Evolutionary conservation across 208 protist genomes (phyloP).

Genomic region (Trypanosoma avium): DNA sequence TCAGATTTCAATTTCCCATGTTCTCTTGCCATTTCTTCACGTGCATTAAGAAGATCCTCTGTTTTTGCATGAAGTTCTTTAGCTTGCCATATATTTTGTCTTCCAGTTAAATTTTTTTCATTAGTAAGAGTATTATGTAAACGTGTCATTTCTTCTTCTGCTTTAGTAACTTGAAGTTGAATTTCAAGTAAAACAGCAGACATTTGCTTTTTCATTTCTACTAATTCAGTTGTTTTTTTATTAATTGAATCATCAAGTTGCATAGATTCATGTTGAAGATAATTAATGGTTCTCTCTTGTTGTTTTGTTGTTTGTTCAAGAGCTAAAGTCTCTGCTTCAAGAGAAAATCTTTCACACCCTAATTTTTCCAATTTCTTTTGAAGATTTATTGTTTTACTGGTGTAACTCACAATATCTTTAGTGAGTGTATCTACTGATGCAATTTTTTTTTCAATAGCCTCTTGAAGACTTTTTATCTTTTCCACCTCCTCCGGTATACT

Average conservation of each 20-base stretch:
- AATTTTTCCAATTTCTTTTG: constrained; percentile 28
- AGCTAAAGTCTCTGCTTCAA: constrained; percentile 32
- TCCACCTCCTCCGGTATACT: constrained; percentile 6
- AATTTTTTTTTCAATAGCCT: constrained; percentile 33
- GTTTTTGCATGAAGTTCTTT: constrained; percentile 37
- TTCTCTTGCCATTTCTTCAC: constrained; percentile 33
- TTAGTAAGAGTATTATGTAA: constrained; percentile 35
- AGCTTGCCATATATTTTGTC: constrained; percentile 40
- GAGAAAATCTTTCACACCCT: constrained; percentile 21
- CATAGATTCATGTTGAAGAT: constrained; percentile 30
- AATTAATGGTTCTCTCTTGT: constrained; percentile 31
- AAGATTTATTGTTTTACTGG: constrained; percentile 11
- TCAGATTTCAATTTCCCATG: constrained; percentile 30
- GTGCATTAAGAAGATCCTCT: constrained; percentile 23
- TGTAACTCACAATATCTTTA: constrained; percentile 16
- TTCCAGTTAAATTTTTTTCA: constrained; percentile 35
- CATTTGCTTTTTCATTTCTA: constrained; percentile 41
- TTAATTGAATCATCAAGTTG: constrained; percentile 25
- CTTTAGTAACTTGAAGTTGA: constrained; percentile 35
- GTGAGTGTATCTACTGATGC: constrained; percentile 15
- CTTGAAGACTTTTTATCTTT: constrained; percentile 14
- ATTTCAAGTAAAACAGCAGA: constrained; percentile 30
- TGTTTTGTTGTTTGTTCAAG: constrained; percentile 36
- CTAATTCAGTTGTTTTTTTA: constrained; percentile 28
- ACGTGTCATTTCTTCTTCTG: constrained; percentile 39